Conservation (phyloP, 176 grass and related monocot genomes). For the Phoenix roebelenii region DNA sequence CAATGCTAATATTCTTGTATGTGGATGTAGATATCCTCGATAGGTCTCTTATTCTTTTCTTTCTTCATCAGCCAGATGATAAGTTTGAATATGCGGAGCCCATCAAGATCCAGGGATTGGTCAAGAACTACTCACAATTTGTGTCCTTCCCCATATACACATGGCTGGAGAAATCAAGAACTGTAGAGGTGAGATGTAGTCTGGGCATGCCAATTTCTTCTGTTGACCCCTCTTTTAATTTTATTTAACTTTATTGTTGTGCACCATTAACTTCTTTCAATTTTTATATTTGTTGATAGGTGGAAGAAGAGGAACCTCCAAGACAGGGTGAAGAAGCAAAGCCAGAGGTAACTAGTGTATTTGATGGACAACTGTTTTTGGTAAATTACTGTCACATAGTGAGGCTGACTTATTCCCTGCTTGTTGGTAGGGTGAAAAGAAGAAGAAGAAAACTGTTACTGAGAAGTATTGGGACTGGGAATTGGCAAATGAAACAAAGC, state of each 20-base stretch:
- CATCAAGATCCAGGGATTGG: constrained; percentile 55
- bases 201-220: too few relatives aligned
- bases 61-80: constrained; percentile 54
- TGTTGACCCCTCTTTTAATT: neutral
- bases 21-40: neutral
- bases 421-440: constrained; percentile 53
- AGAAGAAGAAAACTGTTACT: constrained; percentile 84
- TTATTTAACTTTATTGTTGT: neutral
- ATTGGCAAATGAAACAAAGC: constrained; percentile 78
- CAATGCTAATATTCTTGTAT: neutral
- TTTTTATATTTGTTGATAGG: constrained; percentile 30
- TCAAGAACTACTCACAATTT: constrained; percentile 93
- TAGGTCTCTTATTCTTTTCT: constrained; percentile 13
- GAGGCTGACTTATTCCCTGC: neutral
- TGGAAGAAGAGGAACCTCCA: constrained; percentile 66
- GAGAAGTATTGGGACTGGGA: constrained; percentile 99
- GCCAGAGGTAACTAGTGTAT: constrained; percentile 24
- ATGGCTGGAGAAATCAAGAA: constrained; percentile 86
- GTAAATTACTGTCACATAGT: too few relatives aligned
- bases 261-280: neutral
- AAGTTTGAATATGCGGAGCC: constrained; percentile 86
- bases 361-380: too few relatives aligned
- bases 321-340: constrained; percentile 67
- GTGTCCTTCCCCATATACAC: constrained; percentile 96
- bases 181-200: constrained; percentile 46